Evolutionary conservation across 441 rosid species (phyloP), one percentile per base, ranked within the genome.

Genomic region (Flueggea neowawraea): DNA sequence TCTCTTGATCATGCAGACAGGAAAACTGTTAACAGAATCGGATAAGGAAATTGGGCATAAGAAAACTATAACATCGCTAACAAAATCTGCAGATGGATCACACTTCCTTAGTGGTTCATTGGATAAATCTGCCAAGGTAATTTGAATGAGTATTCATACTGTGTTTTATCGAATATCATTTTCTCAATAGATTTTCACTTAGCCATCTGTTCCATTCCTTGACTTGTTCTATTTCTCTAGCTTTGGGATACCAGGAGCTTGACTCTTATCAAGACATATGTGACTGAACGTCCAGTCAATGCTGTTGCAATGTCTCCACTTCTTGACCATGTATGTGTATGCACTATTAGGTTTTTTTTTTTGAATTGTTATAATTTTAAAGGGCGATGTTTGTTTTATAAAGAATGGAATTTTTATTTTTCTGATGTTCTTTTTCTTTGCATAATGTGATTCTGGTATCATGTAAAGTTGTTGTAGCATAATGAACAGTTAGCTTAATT

Each of bases 271-370:
- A 91, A 91, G 82, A 89, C 85, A 51, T 91, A 85, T 68, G 82
- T 65, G 56, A 87, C 92, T 0, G 94, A 78, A 64, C 84, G 96
- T 15, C 96, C 96, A 0, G 97, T 91, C 49, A 89, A 94, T 69
- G 98, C 94, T 50, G 98, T 94, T 54, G 64, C 95, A 28, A 84
- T 91, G 93, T 94, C 98, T 70, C 98, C 97, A n/a, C 83, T 94
- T 68, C 95, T 89, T 39, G 77, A 89, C 77, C 97, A 91, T 77
- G 98, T 90, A 82, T 60, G 87, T 72, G 49, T 32, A 32, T 32
- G 43, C 53, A 41, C 36, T 41, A 44, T 58, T 58, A 12, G 16
- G 0, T 28, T 6, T 16, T 3, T 16, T 52, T 10, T 16, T 10
- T 53, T 28, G 1, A 22, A 22, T 22, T 22, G 28, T 22, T 22